Base-by-base conservation (phyloP, 78 protist species). In the Dictyostelium firmibasis region DNA sequence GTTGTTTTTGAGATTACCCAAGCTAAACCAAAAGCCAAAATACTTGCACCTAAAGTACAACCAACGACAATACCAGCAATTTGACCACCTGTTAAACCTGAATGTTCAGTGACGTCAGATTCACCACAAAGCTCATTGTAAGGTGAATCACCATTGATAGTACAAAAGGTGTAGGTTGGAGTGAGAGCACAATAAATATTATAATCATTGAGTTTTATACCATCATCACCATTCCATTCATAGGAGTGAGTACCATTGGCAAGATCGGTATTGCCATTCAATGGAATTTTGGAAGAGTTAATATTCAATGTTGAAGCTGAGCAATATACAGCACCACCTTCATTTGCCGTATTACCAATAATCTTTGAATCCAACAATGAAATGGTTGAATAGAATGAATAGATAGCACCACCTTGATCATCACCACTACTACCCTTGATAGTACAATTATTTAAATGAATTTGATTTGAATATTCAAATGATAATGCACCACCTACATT, bases 391-490 rank as follows among this genome's bases (percentile, higher is more conserved):
- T 25, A 23, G 4, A 4, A 3, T 14, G 94, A 69, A n/a, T 33
- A 89, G 69, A 89, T 57, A 4, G 94, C 94, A 50, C 87, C 94
- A 33, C 94, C 94, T 20, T 25, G 23, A 25, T 25, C 38, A 31
- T 7, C 8, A 5, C 74, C 81, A 8, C 2, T 2, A 33, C n/a
- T 69, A 1, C 13, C 7, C 0, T 1, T 53, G 62, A 86, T 16
- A 8, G 16, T 4, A 38, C 92, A 64, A 29, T 86, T 76, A 11
- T 31, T 31, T 33, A 72, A 72, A 11, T n/a, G 31, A 27, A 67
- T 29, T 7, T 75, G 18, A 43, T 74, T 38, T 36, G 25, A 18
- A 33, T 72, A 72, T 31, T 72, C 79, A 20, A 86, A 76, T 18
- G 64, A 35, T 23, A 86, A 20, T 25, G 85, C 11, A 14, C 85